Base-by-base conservation (phyloP, 345 rosid genomes). In the Microcos paniculata region DNA sequence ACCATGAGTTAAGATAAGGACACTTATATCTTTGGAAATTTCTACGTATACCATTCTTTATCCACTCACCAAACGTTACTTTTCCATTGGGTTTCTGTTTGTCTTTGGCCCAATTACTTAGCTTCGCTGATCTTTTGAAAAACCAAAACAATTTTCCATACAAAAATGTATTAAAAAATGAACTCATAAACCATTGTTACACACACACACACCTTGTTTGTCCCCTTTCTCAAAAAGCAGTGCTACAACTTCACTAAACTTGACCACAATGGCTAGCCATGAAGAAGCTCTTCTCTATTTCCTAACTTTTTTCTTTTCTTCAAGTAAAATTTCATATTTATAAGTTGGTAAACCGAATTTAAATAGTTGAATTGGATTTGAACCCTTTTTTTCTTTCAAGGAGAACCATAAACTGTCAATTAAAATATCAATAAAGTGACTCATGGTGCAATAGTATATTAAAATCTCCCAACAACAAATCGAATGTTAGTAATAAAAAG, bases 1-100 rank as follows among this genome's bases (percentile, higher is more conserved):
- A 70, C 31, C 53, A 24, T 78, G 64, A 52, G 19, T 30, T 46
- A 45, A 61, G 73, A 70, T 70, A 85, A 81, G 82, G 70, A 70
- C 69, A 52, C 63, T 59, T 62, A n/a, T 35, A 73, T 15, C 42
- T 38, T 61, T 46, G 23, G 21, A 23, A 73, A 72, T 56, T 79
- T 79, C 76, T 76, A 80, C 80, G 84, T 72, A 78, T 55, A 53
- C 80, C 74, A 81, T 79, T 79, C 79, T 79, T 84, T 46, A 76
- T 84, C 84, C 73, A 66, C 52, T 73, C 61, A 71, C 80, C 77
- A 67, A 71, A 75, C 71, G 26, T 69, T 46, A 74, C 80, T 76
- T 82, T 72, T 62, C 55, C 26, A 43, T 21, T 65, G 6, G 40
- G 26, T 49, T 67, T 67, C 56, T 45, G n/a, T 63, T 38, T 63